These are phyloP conservation scores for Suhomyces anneliseae DNA, from an alignment of 1,139 yeast genomes.

Conservation along the genomic window DNA sequence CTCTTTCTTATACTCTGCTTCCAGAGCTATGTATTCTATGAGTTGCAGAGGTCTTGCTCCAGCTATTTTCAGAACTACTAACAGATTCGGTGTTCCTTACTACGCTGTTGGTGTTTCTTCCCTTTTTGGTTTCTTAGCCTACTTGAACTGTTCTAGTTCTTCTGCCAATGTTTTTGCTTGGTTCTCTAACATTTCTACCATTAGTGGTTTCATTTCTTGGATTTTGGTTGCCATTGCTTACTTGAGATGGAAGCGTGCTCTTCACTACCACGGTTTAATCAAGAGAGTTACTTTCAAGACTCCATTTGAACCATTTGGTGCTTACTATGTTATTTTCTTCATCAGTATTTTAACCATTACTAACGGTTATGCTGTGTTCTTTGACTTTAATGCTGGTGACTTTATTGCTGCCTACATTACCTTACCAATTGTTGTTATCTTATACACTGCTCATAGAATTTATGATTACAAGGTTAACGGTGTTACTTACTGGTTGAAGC, in stretches of 20 bases:
- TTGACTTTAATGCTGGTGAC: constrained; percentile 50
- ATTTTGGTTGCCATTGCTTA: constrained; percentile 48
- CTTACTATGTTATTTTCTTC: constrained; percentile 50
- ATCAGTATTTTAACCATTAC: constrained; percentile 49
- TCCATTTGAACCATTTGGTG: constrained; percentile 49
- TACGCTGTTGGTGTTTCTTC: constrained; percentile 45
- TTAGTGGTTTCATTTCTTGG: constrained; percentile 73
- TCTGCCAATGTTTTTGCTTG: constrained; percentile 61
- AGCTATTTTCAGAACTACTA: constrained; percentile 51
- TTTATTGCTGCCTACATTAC: constrained; percentile 65
- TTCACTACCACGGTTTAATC: constrained; percentile 37
- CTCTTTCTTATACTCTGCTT: constrained; percentile 69
- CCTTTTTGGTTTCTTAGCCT: constrained; percentile 57
- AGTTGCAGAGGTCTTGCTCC: constrained; percentile 68
- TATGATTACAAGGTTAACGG: constrained; percentile 32
- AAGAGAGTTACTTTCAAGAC: constrained; percentile 52
- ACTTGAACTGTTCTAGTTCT: constrained; percentile 56
- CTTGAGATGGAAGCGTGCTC: constrained; percentile 56
- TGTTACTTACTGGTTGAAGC: constrained; percentile 33
- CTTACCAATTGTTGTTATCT: constrained; percentile 50
- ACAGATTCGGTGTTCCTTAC: constrained; percentile 62
- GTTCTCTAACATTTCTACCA: constrained; percentile 69
- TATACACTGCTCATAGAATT: constrained; percentile 45
- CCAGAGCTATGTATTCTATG: constrained; percentile 66
- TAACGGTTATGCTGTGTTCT: constrained; percentile 60